These are phyloP conservation scores for Maudiozyma saulgeensis DNA, from an alignment of 805 yeast genomes.

Conservation along the genomic window DNA sequence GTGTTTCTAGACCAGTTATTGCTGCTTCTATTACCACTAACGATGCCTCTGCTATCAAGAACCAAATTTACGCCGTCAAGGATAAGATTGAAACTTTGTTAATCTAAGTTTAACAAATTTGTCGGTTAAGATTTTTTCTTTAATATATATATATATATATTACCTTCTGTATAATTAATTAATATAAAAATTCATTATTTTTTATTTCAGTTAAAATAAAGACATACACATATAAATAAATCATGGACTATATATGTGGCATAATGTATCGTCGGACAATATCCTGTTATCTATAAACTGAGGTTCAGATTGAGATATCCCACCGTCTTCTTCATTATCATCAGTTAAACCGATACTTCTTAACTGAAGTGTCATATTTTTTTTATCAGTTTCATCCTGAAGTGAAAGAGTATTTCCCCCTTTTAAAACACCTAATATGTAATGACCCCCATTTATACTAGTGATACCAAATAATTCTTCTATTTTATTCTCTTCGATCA, in stretches of 20 bases:
- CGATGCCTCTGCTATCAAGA: conserved; percentile 95
- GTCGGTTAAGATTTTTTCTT: neutral
- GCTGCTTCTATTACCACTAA: conserved; percentile 97
- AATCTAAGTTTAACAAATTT: conserved; percentile 40
- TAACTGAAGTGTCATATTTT: conserved; percentile 1
- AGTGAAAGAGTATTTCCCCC: neutral
- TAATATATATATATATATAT: neutral
- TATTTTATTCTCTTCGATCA: neutral
- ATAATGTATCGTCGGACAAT: neutral
- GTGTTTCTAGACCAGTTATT: conserved; percentile 98
- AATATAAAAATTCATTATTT: neutral
- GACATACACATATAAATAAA: too few relatives aligned
- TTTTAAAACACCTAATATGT: neutral
- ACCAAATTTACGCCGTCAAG: conserved; percentile 94
- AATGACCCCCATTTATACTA: conserved; percentile 4
- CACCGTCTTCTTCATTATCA: conserved; percentile 2
- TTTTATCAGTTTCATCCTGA: neutral
- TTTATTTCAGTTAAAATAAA: neutral
- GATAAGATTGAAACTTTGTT: conserved; percentile 97
- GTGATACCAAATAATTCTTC: conserved; percentile 1
- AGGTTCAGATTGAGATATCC: neutral
- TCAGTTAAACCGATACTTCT: neutral
- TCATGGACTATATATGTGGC: neutral
- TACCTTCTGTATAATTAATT: neutral
- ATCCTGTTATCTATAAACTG: conserved; percentile 6